Evolutionary conservation across 768 basidiomycete species (phyloP).

Genomic region (Podaxis sp.): DNA sequence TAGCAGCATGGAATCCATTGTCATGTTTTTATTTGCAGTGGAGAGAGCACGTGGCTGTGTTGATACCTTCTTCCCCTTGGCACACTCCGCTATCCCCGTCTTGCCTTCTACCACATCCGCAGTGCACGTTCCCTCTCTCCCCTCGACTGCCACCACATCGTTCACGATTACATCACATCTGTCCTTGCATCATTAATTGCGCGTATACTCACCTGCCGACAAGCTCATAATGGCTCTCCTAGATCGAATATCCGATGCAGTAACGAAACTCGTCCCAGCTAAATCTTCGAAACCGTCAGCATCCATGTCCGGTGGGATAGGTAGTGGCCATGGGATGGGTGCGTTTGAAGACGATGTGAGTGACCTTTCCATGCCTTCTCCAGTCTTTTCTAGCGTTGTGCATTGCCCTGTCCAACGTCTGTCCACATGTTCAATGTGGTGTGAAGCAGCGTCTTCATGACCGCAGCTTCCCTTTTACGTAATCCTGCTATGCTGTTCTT

Average conservation of each 20-base stretch:
- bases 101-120: conserved; percentile 7
- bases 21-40: not conserved
- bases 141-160: not conserved
- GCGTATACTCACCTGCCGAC: conserved; percentile 7
- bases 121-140: not conserved
- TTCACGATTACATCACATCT: not conserved
- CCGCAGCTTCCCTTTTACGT: conserved; percentile 13
- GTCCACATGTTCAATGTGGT: not conserved
- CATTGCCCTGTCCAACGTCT: not conserved
- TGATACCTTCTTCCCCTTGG: not conserved
- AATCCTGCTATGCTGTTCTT: conserved; percentile 31
- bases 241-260: conserved; percentile 54
- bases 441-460: not conserved
- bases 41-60: conserved; percentile 11
- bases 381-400: not conserved
- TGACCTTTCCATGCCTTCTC: conserved; percentile 18
- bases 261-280: conserved; percentile 46
- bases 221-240: conserved; percentile 49
- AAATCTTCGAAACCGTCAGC: conserved; percentile 38
- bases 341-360: conserved; percentile 75
- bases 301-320: conserved; percentile 55
- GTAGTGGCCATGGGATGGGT: conserved; percentile 56
- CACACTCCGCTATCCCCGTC: not conserved
- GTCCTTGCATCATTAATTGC: not conserved
- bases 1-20: conserved; percentile 13